These are phyloP conservation scores for Fusarium aywerte DNA, from an alignment of 2,329 filamentous ascomycete species.

Conservation along the genomic window DNA sequence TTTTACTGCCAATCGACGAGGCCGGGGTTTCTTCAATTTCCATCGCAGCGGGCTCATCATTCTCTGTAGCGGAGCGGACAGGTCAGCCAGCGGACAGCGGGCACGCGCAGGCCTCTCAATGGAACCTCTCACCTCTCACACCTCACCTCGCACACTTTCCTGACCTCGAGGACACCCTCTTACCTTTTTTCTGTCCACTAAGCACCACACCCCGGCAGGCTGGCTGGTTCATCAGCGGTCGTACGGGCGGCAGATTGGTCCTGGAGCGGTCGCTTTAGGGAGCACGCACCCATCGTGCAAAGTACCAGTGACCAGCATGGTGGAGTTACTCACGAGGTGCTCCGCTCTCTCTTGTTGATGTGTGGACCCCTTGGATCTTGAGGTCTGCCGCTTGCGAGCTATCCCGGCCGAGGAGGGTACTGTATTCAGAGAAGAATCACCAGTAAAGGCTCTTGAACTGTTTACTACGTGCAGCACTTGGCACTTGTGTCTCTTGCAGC, in stretches of 20 bases:
- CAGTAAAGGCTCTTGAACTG: slow-evolving; percentile 40
- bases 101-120: slow-evolving; percentile 17
- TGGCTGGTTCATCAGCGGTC: slow-evolving; percentile 45
- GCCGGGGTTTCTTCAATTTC: slow-evolving; percentile 24
- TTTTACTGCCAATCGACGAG: slow-evolving; percentile 24
- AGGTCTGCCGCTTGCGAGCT: neutral
- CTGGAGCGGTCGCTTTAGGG: slow-evolving; percentile 19
- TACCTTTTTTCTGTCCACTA: slow-evolving; percentile 23
- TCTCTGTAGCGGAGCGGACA: slow-evolving; percentile 23
- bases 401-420: slow-evolving; percentile 22
- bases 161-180: slow-evolving; percentile 34
- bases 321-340: slow-evolving; percentile 20
- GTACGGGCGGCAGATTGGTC: slow-evolving; percentile 41
- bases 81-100: slow-evolving; percentile 9
- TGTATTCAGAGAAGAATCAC: slow-evolving; percentile 29
- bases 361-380: slow-evolving; percentile 11
- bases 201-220: slow-evolving; percentile 32
- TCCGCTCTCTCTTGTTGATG: slow-evolving; percentile 14
- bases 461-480: slow-evolving; percentile 33
- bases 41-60: slow-evolving; percentile 24
- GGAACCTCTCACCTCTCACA: slow-evolving; percentile 15
- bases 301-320: slow-evolving; percentile 40
- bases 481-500: slow-evolving; percentile 18
- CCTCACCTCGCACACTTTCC: slow-evolving; percentile 20
- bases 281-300: slow-evolving; percentile 25